Conservation (phyloP, 75 land plant species). For the Pinus albicaulis region DNA sequence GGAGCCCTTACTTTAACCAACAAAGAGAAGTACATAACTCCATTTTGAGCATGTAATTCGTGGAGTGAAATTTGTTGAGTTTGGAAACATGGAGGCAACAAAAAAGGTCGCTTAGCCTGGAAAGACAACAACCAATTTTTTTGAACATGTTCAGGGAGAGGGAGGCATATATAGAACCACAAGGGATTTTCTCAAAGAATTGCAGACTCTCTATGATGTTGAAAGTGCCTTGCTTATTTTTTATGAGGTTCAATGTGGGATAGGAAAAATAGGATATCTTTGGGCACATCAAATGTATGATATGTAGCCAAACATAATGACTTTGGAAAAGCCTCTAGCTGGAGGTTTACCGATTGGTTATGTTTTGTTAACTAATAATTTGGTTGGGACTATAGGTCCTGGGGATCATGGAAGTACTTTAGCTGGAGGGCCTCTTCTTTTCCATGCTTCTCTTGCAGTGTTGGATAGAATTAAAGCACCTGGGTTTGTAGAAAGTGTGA, state of each 20-base stretch:
- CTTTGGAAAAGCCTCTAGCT: conserved; percentile 91
- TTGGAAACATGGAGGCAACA: conserved; percentile 69
- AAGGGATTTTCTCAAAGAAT: conserved; percentile 51
- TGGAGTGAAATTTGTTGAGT: conserved; percentile 79
- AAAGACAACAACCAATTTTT: conserved; percentile 86
- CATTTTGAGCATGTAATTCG: conserved; percentile 93
- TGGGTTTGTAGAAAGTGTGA: conserved; percentile 66
- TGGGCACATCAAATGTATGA: conserved; percentile 90
- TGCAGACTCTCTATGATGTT: conserved; percentile 69
- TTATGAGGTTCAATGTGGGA: conserved; percentile 98
- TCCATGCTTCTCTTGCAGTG: conserved; percentile 71
- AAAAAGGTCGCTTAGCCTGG: conserved; percentile 40
- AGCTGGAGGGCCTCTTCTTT: conserved; percentile 87
- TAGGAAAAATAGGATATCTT: conserved; percentile 78
- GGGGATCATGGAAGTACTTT: conserved; percentile 98
- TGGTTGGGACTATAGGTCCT: conserved; percentile 54
- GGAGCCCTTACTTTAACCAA: conserved; percentile 95
- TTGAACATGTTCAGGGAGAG: conserved; percentile 96
- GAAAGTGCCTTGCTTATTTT: conserved; percentile 78
- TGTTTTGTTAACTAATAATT: conserved; percentile 65
- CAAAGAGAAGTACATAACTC: conserved; percentile 75
- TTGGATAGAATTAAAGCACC: conserved; percentile 70
- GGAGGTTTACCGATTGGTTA: conserved; percentile 95
- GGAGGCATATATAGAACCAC: conserved; percentile 81
- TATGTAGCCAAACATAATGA: conserved; percentile 89